Conservation (phyloP, 108 stramenopile genomes). For the Cyclotella distinguenda region DNA sequence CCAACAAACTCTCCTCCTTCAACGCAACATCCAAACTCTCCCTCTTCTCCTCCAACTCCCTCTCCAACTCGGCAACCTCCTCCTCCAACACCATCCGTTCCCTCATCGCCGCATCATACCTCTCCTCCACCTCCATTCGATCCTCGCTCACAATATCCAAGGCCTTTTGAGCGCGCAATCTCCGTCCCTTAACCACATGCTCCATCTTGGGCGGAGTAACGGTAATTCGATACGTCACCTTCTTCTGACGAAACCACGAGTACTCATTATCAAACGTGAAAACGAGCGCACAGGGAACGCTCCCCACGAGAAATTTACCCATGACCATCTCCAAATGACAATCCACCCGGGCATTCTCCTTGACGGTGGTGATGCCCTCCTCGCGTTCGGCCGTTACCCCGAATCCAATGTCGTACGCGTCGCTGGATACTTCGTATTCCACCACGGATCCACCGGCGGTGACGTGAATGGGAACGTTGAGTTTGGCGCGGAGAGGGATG, state of each 20-base stretch:
- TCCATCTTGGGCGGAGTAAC: slow-evolving; percentile 69
- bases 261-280: slow-evolving; percentile 87
- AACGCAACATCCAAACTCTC: slow-evolving; percentile 52
- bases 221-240: slow-evolving; percentile 71
- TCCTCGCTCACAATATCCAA: slow-evolving; percentile 66
- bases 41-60: slow-evolving; percentile 61
- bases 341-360: slow-evolving; percentile 73
- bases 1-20: slow-evolving; percentile 70
- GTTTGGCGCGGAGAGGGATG: slow-evolving; percentile 61
- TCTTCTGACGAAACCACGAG: slow-evolving; percentile 88
- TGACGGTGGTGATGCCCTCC: slow-evolving; percentile 79
- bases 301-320: slow-evolving; percentile 84
- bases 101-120: slow-evolving; percentile 33
- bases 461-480: slow-evolving; percentile 84
- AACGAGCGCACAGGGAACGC: slow-evolving; percentile 75
- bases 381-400: slow-evolving; percentile 85
- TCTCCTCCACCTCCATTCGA: slow-evolving; percentile 38
- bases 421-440: slow-evolving; percentile 62
- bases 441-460: slow-evolving; percentile 76
- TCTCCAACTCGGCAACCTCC: slow-evolving; percentile 53
- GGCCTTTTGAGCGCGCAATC: slow-evolving; percentile 76
- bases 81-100: slow-evolving; percentile 45
- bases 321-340: slow-evolving; percentile 66
- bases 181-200: slow-evolving; percentile 62
- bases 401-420: slow-evolving; percentile 76